Conservation (phyloP, 306 rosid species). For the Malus asiatica region DNA sequence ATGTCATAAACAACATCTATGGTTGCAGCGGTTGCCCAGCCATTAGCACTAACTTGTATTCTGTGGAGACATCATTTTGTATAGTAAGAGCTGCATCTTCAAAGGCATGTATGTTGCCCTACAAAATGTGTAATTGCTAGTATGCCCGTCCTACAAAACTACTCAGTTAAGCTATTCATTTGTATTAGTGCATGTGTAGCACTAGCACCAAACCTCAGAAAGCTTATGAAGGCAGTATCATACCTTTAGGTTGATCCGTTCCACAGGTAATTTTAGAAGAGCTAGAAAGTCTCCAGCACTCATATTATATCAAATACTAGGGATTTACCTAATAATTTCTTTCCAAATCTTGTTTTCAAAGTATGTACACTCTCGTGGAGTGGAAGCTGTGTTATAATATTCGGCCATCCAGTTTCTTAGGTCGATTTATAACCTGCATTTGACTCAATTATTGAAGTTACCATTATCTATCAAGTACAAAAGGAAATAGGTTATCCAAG, state of each 20-base stretch:
- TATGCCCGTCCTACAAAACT: neutral
- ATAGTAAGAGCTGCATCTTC: neutral
- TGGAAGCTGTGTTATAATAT: constrained; percentile 42
- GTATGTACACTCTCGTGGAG: constrained; percentile 27
- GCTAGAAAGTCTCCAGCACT: constrained; percentile 61
- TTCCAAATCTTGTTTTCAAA: constrained; percentile 36
- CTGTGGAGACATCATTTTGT: constrained; percentile 26
- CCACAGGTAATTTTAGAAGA: constrained; percentile 46
- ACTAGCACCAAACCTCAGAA: neutral
- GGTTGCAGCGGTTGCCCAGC: constrained; percentile 65
- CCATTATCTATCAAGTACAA: neutral
- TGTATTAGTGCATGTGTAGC: neutral
- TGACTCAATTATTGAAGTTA: neutral
- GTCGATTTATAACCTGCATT: constrained; percentile 16
- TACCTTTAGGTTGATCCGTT: constrained; percentile 56
- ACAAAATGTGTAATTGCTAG: neutral
- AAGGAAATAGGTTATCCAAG: neutral
- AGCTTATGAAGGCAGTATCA: neutral
- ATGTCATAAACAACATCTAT: constrained; percentile 47
- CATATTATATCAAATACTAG: constrained; percentile 66
- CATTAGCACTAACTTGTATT: constrained; percentile 48
- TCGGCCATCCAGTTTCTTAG: constrained; percentile 29
- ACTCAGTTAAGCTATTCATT: neutral
- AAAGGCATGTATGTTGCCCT: neutral
- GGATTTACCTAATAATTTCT: constrained; percentile 34